Percentiles rank a stretch among this genome's conserved stretches.
These are phyloP conservation scores for Phaseolus lunatus DNA, from an alignment of 306 rosid species.

Conservation along the genomic window DNA sequence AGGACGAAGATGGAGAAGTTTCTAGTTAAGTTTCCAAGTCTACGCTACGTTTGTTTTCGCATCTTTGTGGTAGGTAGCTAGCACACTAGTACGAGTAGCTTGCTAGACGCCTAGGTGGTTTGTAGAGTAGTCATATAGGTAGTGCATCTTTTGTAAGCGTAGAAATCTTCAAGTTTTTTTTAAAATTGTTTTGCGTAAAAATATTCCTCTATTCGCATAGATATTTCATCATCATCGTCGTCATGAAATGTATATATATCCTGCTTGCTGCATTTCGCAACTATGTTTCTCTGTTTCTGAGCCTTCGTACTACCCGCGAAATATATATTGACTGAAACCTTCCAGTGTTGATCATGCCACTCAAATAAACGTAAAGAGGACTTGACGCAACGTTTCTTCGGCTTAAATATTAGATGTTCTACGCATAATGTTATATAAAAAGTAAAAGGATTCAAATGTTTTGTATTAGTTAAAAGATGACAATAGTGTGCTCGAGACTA, in stretches of 20 bases:
- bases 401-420: not conserved
- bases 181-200: conserved; percentile 26
- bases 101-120: conserved; percentile 40
- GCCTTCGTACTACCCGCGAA: not conserved
- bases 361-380: not conserved
- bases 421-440: not conserved
- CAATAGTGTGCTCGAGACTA: not conserved
- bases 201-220: not conserved
- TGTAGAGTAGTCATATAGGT: conserved; percentile 49
- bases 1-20: conserved; percentile 47
- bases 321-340: too few species aligned
- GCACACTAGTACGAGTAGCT: conserved; percentile 50
- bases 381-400: not conserved
- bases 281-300: not conserved
- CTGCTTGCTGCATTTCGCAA: conserved; percentile 17
- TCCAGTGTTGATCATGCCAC: too few species aligned
- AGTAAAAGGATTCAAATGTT: not conserved
- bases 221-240: not conserved
- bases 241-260: conserved; percentile 37
- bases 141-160: conserved; percentile 54
- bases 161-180: conserved; percentile 35
- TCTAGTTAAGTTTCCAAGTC: conserved; percentile 49
- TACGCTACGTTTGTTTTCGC: conserved; percentile 39
- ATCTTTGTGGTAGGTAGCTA: conserved; percentile 50
- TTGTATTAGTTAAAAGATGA: too few species aligned